Conservation (phyloP, 306 rosid species). For the Ochetophila trinervis region DNA sequence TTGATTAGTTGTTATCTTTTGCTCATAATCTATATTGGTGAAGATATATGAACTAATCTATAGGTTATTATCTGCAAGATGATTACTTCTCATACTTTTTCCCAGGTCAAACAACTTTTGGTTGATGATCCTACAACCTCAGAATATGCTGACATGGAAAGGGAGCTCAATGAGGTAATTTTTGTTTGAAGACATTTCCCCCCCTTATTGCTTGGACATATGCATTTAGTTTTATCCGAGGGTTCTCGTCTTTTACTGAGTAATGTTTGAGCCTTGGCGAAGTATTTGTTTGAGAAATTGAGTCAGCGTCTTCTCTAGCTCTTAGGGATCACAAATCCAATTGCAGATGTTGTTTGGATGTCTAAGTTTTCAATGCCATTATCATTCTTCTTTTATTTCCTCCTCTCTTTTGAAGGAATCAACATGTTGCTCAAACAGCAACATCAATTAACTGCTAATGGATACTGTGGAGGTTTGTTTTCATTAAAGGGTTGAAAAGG, state of each 20-base stretch:
- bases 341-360: slow-evolving; percentile 22
- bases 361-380: slow-evolving; percentile 33
- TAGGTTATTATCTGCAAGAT: not conserved
- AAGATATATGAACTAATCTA: not conserved
- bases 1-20: not conserved
- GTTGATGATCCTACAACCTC: slow-evolving; percentile 71
- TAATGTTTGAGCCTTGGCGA: not conserved
- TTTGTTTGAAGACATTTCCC: not conserved
- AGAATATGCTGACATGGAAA: slow-evolving; percentile 90
- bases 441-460: slow-evolving; percentile 43
- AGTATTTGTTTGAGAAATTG: slow-evolving; percentile 16
- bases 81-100: slow-evolving; percentile 12
- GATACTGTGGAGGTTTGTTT: slow-evolving; percentile 39
- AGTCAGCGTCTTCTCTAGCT: slow-evolving; percentile 21
- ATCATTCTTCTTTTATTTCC: slow-evolving; percentile 40
- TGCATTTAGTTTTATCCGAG: not conserved
- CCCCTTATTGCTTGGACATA: not conserved
- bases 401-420: slow-evolving; percentile 56
- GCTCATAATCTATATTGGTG: not conserved
- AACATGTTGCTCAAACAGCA: slow-evolving; percentile 45
- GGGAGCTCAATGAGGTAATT: slow-evolving; percentile 79
- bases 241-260: slow-evolving; percentile 5
- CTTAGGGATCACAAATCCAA: slow-evolving; percentile 22
- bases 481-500: slow-evolving; percentile 47
- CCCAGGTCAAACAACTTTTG: slow-evolving; percentile 71